A percentile compares a stretch with the other conserved stretches of the same genome.
These are phyloP conservation scores for Hypoxylon sp. DNA, from an alignment of 2,329 filamentous ascomycete genomes.

Conservation along the genomic window DNA sequence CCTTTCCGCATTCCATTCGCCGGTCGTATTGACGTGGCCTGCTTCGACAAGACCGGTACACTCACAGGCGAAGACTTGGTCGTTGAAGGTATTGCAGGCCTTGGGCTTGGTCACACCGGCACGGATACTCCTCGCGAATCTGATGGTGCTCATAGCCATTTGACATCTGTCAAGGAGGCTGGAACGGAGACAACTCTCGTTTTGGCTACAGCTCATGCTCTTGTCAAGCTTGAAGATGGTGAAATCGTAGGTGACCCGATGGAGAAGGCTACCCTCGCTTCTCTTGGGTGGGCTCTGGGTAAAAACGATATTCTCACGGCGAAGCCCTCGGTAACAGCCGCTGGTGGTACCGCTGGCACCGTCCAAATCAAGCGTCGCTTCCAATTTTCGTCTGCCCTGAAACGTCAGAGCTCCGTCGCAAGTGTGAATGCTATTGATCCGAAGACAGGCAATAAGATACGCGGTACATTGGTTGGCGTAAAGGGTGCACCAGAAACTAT, in stretches of 20 bases:
- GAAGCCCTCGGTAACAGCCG: conserved; percentile 66
- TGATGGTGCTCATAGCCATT: conserved; percentile 85
- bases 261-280: conserved; percentile 94
- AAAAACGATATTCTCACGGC: conserved; percentile 86
- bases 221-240: conserved; percentile 96
- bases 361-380: conserved; percentile 97
- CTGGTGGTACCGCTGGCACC: conserved; percentile 71
- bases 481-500: conserved; percentile 99
- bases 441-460: conserved; percentile 79
- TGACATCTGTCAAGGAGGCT: conserved; percentile 78
- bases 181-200: conserved; percentile 90
- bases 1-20: conserved; percentile 98
- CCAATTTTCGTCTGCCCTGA: conserved; percentile 96
- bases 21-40: conserved; percentile 94
- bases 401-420: conserved; percentile 94
- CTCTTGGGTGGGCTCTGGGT: conserved; percentile 93
- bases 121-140: conserved; percentile 75
- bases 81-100: conserved; percentile 94
- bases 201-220: conserved; percentile 91
- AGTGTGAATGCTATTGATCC: conserved; percentile 80
- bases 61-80: conserved; percentile 96
- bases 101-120: conserved; percentile 77
- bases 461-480: conserved; percentile 91
- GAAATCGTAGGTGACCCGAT: conserved; percentile 98
- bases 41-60: conserved; percentile 98